Base-by-base conservation (phyloP, 306 rosid genomes). In the Cicer arietinum region DNA sequence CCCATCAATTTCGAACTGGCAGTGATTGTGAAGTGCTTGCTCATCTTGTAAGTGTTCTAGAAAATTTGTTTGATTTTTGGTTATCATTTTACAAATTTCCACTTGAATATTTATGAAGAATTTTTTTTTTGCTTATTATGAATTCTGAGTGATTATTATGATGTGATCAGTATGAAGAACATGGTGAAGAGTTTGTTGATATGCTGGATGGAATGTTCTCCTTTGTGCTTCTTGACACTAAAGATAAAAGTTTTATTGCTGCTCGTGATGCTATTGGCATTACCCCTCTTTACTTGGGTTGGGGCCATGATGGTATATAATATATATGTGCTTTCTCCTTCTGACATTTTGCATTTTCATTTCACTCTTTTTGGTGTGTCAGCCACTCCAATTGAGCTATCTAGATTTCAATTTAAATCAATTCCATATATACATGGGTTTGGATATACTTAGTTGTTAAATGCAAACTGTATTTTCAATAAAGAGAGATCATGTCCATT, bases 11-110 rank as follows among this genome's bases (percentile, higher is more conserved):
- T 74, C 88, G 95, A 79, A 95, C 98, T 40, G 96, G 92, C 37
- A 95, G 99, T 81, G 96, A 92, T 67, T 92, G 99, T 82, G 99
- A 95, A 92, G 99, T 95, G 62, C 90, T 95, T 84, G 89, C 99
- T 4, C 98, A 92, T 89, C 99, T 95, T 67, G 99, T 94, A 86
- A 90, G 98, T 89, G 73, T 75, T 71, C 6, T 69, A 6, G 46
- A 68, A 58, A 74, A 71, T 63, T 57, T 12, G 67, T 69, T 41
- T 68, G 41, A 48, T 11, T 52, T 17, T 52, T 64, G 52, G 52
- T 52, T 25, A 41, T 67, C 44, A 18, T 16, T 66, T 43, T 62
- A 56, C 41, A 18, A 64, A 73, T 77, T 51, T 7, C 37, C 46
- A 22, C 10, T 67, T 30, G 37, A 30, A 67, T 42, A 66, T 52